phyloP scores from a whole-genome alignment of 257 asterid species.

The Primulina tabacum region DNA sequence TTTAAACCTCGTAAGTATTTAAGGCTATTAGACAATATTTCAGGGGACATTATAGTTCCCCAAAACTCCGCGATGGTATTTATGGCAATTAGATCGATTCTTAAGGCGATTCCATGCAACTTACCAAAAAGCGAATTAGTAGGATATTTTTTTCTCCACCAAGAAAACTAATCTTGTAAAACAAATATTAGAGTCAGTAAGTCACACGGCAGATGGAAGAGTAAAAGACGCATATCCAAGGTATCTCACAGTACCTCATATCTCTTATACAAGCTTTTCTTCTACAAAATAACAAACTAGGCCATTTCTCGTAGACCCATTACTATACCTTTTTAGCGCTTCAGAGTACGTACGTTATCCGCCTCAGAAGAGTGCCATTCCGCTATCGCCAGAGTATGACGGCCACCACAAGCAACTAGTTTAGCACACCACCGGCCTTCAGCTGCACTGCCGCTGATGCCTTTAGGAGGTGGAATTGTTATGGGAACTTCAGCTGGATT shows the following conservation, averaged over 20 bases:
- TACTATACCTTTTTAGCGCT: constrained; percentile 3
- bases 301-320: not conserved
- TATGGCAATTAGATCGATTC: not conserved
- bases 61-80: no score
- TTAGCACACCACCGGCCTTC: constrained; percentile 76
- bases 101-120: not conserved
- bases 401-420: constrained; percentile 92
- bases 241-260: not conserved
- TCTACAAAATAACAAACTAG: not conserved
- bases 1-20: no score
- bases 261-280: not conserved
- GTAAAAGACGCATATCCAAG: not conserved
- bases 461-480: constrained; percentile 56
- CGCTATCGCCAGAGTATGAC: constrained; percentile 77
- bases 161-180: no score
- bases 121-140: not conserved
- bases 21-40: no score
- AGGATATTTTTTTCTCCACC: not conserved
- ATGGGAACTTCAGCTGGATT: constrained; percentile 91
- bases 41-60: no score
- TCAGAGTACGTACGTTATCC: constrained; percentile 28
- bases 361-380: constrained; percentile 57
- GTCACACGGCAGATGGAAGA: not conserved
- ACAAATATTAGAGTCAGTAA: no score
- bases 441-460: constrained; percentile 25